phyloP scores from a whole-genome alignment of 1,139 yeast genomes.

The Pneumocystis jirovecii region DNA sequence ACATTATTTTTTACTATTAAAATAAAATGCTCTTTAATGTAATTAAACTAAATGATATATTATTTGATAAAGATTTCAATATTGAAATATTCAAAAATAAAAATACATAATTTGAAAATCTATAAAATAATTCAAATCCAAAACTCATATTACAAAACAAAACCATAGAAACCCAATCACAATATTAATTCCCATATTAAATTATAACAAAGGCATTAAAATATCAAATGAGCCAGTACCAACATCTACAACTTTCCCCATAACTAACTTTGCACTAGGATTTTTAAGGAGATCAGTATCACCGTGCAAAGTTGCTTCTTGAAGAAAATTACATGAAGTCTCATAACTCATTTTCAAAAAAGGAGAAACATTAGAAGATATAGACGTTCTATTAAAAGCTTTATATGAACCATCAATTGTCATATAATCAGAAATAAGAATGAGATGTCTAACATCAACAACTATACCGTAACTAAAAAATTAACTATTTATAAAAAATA shows the following conservation, averaged over 20 bases:
- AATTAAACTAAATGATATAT: too few species aligned
- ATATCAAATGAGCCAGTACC: conserved; percentile 97
- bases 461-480: conserved; percentile 45
- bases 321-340: conserved; percentile 93
- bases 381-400: conserved; percentile 97
- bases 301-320: conserved; percentile 88
- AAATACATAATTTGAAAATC: background rate
- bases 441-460: conserved; percentile 87
- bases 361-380: conserved; percentile 86
- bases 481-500: background rate
- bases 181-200: background rate
- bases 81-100: background rate
- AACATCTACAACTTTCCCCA: conserved; percentile 80
- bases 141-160: background rate
- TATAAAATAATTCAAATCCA: background rate
- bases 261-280: conserved; percentile 89
- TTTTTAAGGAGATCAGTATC: conserved; percentile 77
- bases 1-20: too few species aligned
- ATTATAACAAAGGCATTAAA: conserved; percentile 30
- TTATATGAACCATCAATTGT: conserved; percentile 94
- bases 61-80: too few species aligned
- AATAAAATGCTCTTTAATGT: too few species aligned
- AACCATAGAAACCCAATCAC: background rate
- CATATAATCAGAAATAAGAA: conserved; percentile 97
- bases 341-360: conserved; percentile 99